phyloP scores from a whole-genome alignment of 495 filamentous ascomycete species.

The Aspergillus saccharolyticus region DNA sequence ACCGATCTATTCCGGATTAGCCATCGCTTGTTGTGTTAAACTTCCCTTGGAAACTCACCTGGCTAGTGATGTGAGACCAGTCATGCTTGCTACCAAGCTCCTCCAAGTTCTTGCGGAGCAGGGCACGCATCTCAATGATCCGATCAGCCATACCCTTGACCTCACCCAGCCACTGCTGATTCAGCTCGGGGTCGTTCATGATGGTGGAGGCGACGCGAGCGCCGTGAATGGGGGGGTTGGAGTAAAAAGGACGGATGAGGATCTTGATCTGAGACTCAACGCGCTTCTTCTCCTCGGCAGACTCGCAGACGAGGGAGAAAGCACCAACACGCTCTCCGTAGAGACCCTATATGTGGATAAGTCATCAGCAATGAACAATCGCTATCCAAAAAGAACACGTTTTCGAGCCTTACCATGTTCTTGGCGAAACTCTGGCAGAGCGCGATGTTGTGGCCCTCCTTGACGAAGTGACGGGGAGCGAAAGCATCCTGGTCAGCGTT shows the following conservation, averaged over 20 bases:
- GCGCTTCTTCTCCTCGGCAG: conserved; percentile 87
- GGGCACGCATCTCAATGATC: conserved; percentile 94
- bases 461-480: conserved; percentile 83
- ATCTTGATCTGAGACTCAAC: conserved; percentile 98
- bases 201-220: conserved; percentile 91
- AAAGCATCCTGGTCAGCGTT: conserved; percentile 91
- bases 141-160: conserved; percentile 99
- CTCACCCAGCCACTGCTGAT: conserved; percentile 92
- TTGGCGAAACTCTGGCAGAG: conserved; percentile 97
- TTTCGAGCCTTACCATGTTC: conserved; percentile 74
- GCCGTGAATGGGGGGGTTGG: conserved; percentile 94
- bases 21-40: background rate
- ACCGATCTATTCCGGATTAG: conserved; percentile 62
- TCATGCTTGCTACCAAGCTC: conserved; percentile 90
- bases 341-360: conserved; percentile 57
- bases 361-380: background rate
- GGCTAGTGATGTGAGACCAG: conserved; percentile 97
- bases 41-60: conserved; percentile 37
- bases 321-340: conserved; percentile 98
- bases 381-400: background rate
- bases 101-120: conserved; percentile 91
- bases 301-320: conserved; percentile 85
- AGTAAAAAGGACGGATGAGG: conserved; percentile 93
- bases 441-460: conserved; percentile 82
- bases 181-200: conserved; percentile 78